phyloP scores from a whole-genome alignment of 1,284 basidiomycete species.

The Heterobasidion irregulare region DNA sequence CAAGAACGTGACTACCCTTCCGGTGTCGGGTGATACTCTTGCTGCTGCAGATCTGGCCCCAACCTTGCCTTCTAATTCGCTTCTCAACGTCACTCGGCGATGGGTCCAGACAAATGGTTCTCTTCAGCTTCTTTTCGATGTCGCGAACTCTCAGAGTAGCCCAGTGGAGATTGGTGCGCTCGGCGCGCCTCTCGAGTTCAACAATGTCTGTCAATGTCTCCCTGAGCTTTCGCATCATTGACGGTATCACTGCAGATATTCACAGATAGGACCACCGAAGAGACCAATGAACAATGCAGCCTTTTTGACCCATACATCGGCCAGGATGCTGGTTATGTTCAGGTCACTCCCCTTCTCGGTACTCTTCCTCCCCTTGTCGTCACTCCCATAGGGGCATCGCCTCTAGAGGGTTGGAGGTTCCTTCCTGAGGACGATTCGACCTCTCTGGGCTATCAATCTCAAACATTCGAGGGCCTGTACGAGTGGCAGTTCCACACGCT shows the following conservation, averaged over 20 bases:
- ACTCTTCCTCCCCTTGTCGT: conserved; percentile 46
- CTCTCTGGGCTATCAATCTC: conserved; percentile 45
- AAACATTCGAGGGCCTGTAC: conserved; percentile 53
- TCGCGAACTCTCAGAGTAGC: conserved; percentile 36
- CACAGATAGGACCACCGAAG: conserved; percentile 39
- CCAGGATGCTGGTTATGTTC: conserved; percentile 45
- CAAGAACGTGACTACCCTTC: conserved; percentile 27
- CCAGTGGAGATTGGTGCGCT: conserved; percentile 48
- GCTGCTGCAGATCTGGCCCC: conserved; percentile 42
- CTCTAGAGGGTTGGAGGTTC: conserved; percentile 53
- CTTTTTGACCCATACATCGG: conserved; percentile 53
- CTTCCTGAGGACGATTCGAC: conserved; percentile 39
- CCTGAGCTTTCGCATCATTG: background rate
- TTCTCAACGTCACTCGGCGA: conserved; percentile 42
- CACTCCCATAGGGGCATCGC: conserved; percentile 37
- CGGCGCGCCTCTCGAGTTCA: conserved; percentile 48
- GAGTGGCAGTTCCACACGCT: conserved; percentile 56
- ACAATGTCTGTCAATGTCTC: conserved; percentile 31
- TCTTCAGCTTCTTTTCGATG: conserved; percentile 42
- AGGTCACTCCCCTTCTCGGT: conserved; percentile 46
- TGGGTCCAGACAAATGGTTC: conserved; percentile 38
- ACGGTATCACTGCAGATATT: conserved; percentile 33
- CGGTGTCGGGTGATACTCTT: conserved; percentile 33
- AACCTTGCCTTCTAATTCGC: conserved; percentile 35
- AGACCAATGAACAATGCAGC: conserved; percentile 46